Evolutionary conservation across 164 flowering plant species (phyloP), one percentile per base, ranked within the genome.

Genomic region (Annona squamosa): DNA sequence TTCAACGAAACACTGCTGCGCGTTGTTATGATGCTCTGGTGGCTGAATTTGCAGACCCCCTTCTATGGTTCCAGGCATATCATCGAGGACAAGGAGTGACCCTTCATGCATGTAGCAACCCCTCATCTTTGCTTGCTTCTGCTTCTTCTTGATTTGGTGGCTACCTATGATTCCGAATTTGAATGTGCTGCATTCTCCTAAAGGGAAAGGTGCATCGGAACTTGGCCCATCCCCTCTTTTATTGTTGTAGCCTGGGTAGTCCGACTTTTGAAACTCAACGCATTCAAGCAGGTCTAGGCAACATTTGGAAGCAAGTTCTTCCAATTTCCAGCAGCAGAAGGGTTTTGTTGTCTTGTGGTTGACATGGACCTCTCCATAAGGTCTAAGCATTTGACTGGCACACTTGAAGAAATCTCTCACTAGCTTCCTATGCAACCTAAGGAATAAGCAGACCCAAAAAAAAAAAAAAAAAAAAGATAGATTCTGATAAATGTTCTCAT

Each of bases 361-460:
- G 4, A 90, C 84, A 69, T 90, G 94, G 67, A 87, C 76, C 81
- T 90, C 90, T 18, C 94, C 94, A 68, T 76, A 37, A 0, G 71
- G 72, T 62, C 81, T 73, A 45, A 88, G 80, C 93, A 89, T 84
- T 26, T 62, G 26, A 37, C 85, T 79, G 42, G 93, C 87, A 74
- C 77, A 83, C 75, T 46, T 63, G 18, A 88, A 82, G 77, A 86
- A 86, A 1, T 83, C 84, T 26, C 17, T 44, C 65, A 88, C 82
- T 69, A 88, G 82, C 4, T 46, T 41, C 77, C 68, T 75, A 45
- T 87, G 90, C 81, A 71, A 73, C 74, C 89, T 86, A 70, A 37
- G 26, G 19, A 10, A 48, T 7, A 68, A 46, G 70, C 46, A n/a
- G 4, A 13, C 5, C 2, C 2, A 45, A 26, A 68, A 6, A 46